A percentile compares a stretch with the other conserved stretches of the same genome.
These are phyloP conservation scores for Arthrocladium fulminans DNA, from an alignment of 2,329 filamentous ascomycete genomes.

Conservation along the genomic window DNA sequence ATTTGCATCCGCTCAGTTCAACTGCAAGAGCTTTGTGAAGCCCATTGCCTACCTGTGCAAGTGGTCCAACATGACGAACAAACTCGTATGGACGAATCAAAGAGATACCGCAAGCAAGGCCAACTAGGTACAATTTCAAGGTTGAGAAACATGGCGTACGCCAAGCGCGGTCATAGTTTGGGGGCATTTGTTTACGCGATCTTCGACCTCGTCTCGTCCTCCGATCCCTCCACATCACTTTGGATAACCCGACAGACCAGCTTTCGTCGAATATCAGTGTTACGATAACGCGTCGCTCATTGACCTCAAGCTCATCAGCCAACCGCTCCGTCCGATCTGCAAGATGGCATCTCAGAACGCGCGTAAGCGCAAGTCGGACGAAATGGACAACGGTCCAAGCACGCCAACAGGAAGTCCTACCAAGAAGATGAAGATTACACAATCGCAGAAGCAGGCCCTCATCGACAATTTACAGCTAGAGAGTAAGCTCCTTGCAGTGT, in stretches of 20 bases:
- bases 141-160: not conserved
- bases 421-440: slow-evolving; percentile 53
- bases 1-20: no score
- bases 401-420: slow-evolving; percentile 48
- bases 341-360: slow-evolving; percentile 30
- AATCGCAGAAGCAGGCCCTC: slow-evolving; percentile 71
- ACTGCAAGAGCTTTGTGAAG: no score
- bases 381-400: slow-evolving; percentile 33
- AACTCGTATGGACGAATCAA: no score
- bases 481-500: slow-evolving; percentile 47
- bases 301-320: not conserved
- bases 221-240: not conserved
- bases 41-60: no score
- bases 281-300: not conserved
- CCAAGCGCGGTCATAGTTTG: not conserved
- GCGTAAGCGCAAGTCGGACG: slow-evolving; percentile 34
- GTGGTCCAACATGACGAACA: no score
- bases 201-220: not conserved
- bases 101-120: no score
- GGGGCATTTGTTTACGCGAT: slow-evolving; percentile 9
- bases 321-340: not conserved
- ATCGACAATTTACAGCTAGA: slow-evolving; percentile 87
- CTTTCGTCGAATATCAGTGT: not conserved
- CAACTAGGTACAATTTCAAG: no score
- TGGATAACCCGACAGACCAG: not conserved